phyloP scores from a whole-genome alignment of 2,329 filamentous ascomycete species.

The Neospermospora avenae region DNA sequence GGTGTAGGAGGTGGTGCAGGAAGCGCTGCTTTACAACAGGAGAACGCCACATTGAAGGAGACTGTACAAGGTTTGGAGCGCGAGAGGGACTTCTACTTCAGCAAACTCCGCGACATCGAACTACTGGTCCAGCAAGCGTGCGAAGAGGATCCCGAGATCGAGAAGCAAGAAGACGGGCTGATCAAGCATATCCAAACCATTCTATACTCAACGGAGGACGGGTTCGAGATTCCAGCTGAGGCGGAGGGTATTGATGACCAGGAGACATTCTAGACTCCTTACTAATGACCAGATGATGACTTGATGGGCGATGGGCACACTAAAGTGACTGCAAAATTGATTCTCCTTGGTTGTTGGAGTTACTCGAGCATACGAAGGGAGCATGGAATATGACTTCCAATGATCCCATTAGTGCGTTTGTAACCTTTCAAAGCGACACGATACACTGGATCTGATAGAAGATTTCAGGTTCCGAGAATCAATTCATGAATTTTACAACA shows the following conservation, averaged over 20 bases:
- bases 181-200: conserved; percentile 96
- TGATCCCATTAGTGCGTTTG: conserved; percentile 19
- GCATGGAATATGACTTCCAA: conserved; percentile 25
- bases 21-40: conserved; percentile 71
- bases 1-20: conserved; percentile 54
- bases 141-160: conserved; percentile 87
- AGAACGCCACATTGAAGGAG: conserved; percentile 89
- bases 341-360: conserved; percentile 28
- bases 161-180: conserved; percentile 88
- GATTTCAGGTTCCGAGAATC: conserved; percentile 14
- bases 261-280: conserved; percentile 64
- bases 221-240: conserved; percentile 86
- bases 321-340: conserved; percentile 18
- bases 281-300: conserved; percentile 22
- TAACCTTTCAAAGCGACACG: conserved; percentile 16
- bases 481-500: background rate
- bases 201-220: conserved; percentile 92
- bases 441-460: conserved; percentile 18
- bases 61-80: conserved; percentile 92
- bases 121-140: conserved; percentile 88
- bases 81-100: conserved; percentile 98
- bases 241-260: conserved; percentile 65
- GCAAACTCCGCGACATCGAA: conserved; percentile 96
- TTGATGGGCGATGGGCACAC: conserved; percentile 14
- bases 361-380: conserved; percentile 24